Conservation (phyloP, 768 basidiomycete species). For the Clitopilus hobsonii region DNA sequence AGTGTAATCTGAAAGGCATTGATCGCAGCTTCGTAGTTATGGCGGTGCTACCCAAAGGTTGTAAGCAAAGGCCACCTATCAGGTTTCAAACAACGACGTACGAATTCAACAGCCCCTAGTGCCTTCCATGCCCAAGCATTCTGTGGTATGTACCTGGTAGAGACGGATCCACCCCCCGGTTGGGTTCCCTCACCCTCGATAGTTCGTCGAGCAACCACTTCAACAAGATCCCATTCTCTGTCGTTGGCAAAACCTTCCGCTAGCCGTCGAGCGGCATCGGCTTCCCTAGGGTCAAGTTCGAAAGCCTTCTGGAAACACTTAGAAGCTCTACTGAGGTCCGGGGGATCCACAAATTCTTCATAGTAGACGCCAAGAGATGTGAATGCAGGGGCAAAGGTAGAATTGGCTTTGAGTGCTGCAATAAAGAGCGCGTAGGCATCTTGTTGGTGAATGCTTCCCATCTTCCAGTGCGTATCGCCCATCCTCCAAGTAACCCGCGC, state of each 20-base stretch:
- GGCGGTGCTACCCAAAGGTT: conserved; percentile 45
- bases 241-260: conserved; percentile 91
- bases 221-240: conserved; percentile 92
- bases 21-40: conserved; percentile 70
- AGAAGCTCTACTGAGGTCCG: conserved; percentile 80
- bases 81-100: conserved; percentile 33
- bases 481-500: conserved; percentile 85
- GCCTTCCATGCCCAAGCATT: conserved; percentile 99
- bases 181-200: conserved; percentile 91
- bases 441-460: no score
- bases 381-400: conserved; percentile 85
- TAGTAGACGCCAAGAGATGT: conserved; percentile 94
- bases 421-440: conserved; percentile 80
- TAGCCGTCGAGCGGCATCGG: conserved; percentile 75
- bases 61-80: conserved; percentile 2
- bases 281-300: conserved; percentile 89
- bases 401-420: conserved; percentile 65
- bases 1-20: conserved; percentile 85
- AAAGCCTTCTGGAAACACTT: conserved; percentile 99
- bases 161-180: conserved; percentile 45
- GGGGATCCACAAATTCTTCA: conserved; percentile 58
- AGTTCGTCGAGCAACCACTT: conserved; percentile 87
- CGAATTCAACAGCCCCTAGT: conserved; percentile 85
- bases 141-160: conserved; percentile 59
- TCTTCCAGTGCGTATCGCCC: conserved; percentile 70